phyloP scores from a whole-genome alignment of 129 eudicot genomes.

The Cynara cardunculus region DNA sequence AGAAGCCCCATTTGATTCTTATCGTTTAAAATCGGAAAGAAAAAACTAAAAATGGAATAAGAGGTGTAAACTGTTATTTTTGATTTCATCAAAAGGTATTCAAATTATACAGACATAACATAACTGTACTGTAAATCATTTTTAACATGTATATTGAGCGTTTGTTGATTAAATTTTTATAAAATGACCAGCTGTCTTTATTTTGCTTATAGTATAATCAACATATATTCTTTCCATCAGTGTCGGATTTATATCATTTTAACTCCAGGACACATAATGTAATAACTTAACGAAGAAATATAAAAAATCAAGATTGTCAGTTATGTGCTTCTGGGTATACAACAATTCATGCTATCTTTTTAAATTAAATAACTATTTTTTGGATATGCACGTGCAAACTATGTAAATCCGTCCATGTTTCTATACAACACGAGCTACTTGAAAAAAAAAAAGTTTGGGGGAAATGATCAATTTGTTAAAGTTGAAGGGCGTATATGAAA shows the following conservation, averaged over 20 bases:
- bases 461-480: not conserved
- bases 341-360: not conserved
- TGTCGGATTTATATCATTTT: not conserved
- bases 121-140: no score
- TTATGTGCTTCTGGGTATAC: not conserved
- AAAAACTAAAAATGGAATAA: no score
- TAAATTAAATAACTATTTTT: not conserved
- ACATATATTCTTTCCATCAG: not conserved
- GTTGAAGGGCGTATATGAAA: slow-evolving; percentile 9
- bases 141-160: no score
- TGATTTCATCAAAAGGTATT: not conserved
- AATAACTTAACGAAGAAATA: not conserved
- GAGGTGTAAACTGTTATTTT: not conserved
- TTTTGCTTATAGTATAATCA: not conserved
- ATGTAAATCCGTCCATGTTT: not conserved
- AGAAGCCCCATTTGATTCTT: not conserved
- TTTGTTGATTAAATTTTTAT: no score
- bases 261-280: not conserved
- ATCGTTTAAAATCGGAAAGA: no score
- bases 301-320: not conserved
- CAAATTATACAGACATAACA: not conserved
- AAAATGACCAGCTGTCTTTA: not conserved
- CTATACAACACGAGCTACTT: not conserved
- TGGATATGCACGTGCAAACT: not conserved
- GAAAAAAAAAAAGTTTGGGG: not conserved